phyloP scores from a whole-genome alignment of 495 filamentous ascomycete genomes.

The Physcia stellaris region DNA sequence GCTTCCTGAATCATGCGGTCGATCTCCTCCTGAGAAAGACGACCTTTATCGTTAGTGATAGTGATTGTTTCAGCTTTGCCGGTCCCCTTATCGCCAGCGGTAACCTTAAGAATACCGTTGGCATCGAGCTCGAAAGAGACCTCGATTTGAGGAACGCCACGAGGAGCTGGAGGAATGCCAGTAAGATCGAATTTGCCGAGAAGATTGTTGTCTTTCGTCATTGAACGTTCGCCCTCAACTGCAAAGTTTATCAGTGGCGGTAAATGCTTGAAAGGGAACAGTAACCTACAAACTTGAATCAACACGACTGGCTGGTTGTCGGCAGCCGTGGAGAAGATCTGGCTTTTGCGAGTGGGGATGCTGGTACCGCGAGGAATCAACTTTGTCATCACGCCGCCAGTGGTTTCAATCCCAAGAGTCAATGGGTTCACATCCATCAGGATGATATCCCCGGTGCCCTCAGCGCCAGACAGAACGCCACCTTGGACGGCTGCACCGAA shows the following conservation, averaged over 20 bases:
- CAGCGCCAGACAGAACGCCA: conserved; percentile 84
- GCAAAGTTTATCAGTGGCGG: conserved; percentile 11
- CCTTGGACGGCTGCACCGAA: conserved; percentile 96
- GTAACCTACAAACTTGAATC: conserved; percentile 68
- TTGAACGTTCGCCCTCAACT: conserved; percentile 81
- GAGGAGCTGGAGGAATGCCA: conserved; percentile 84
- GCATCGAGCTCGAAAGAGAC: conserved; percentile 95
- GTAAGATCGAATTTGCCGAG: conserved; percentile 97
- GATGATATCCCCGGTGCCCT: conserved; percentile 61
- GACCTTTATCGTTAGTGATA: conserved; percentile 98
- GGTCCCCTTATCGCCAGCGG: conserved; percentile 90
- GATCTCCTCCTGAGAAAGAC: conserved; percentile 89
- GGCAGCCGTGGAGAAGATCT: conserved; percentile 95
- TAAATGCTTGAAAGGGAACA: background rate
- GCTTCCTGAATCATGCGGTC: conserved; percentile 96
- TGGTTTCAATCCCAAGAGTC: conserved; percentile 96
- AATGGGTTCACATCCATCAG: conserved; percentile 98
- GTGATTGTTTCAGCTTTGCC: conserved; percentile 93
- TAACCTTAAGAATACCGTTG: conserved; percentile 95
- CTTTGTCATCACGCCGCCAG: conserved; percentile 97
- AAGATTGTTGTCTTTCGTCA: conserved; percentile 95
- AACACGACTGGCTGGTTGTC: conserved; percentile 96
- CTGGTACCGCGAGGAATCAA: conserved; percentile 90
- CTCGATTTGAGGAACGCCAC: conserved; percentile 95
- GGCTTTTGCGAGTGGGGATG: conserved; percentile 91